Conservation (phyloP, 805 yeast genomes). For the Saturnispora serradocipensis region DNA sequence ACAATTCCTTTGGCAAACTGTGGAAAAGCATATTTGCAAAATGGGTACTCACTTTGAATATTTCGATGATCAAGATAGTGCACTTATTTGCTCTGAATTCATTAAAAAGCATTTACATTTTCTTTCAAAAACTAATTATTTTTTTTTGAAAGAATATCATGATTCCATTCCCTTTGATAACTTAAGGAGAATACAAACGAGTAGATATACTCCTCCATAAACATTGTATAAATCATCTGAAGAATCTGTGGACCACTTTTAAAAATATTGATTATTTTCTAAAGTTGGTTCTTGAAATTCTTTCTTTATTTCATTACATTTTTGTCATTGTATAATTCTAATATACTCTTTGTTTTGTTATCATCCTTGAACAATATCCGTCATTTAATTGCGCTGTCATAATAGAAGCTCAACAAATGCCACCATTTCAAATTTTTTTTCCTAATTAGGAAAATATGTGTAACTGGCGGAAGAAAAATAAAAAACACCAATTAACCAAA, state of each 20-base stretch:
- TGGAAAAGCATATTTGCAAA: conserved; percentile 15
- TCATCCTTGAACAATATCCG: background rate
- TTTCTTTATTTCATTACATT: background rate
- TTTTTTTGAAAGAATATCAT: conserved; percentile 5
- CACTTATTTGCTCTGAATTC: conserved; percentile 9
- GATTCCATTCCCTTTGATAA: conserved; percentile 9
- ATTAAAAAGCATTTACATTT: conserved; percentile 11
- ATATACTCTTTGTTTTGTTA: background rate
- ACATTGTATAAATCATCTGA: background rate
- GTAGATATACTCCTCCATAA: background rate
- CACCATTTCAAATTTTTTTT: background rate
- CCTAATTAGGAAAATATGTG: background rate
- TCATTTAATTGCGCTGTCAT: no score
- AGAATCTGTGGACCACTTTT: background rate
- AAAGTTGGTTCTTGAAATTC: background rate
- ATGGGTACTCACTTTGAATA: conserved; percentile 6
- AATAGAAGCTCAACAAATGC: background rate
- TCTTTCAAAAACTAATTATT: conserved; percentile 5
- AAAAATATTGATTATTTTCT: background rate
- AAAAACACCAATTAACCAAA: background rate
- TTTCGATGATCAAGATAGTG: conserved; percentile 9
- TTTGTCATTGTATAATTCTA: background rate
- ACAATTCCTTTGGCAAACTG: conserved; percentile 16
- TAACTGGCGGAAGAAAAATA: background rate
- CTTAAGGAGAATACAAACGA: conserved; percentile 5